These are phyloP conservation scores for Paramecium bursaria DNA, from an alignment of 73 alveolate species.

Conservation along the genomic window DNA sequence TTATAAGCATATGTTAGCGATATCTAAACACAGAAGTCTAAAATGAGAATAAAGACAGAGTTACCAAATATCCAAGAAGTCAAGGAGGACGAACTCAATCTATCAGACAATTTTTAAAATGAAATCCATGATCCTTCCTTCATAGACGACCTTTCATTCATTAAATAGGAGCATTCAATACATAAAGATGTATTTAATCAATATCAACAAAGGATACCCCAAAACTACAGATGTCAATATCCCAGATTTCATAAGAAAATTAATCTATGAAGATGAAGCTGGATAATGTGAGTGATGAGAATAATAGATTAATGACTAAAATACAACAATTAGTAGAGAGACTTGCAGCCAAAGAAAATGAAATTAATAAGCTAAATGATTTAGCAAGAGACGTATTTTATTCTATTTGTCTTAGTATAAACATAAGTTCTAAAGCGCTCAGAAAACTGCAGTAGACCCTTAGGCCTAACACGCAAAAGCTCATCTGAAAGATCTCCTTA, in stretches of 20 bases:
- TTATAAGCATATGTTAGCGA: not conserved
- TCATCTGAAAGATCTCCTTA: conserved; percentile 22
- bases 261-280: not conserved
- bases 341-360: conserved; percentile 22
- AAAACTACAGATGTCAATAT: not conserved
- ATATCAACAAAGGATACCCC: not conserved
- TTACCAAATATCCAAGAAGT: conserved; percentile 26
- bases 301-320: not conserved
- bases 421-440: conserved; percentile 8
- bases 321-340: conserved; percentile 8
- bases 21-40: conserved; percentile 5
- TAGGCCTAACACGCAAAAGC: conserved; percentile 41
- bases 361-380: not conserved
- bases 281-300: conserved; percentile 20
- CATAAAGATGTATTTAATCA: conserved; percentile 3
- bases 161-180: not conserved
- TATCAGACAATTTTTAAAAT: not conserved
- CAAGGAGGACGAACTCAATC: conserved; percentile 10
- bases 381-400: conserved; percentile 23
- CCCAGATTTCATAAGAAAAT: conserved; percentile 3
- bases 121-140: not conserved
- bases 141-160: not conserved
- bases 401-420: not conserved
- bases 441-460: conserved; percentile 46
- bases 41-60: conserved; percentile 8